Base-by-base conservation (phyloP, 1,284 basidiomycete species). In the Phenoliferia sp. region DNA sequence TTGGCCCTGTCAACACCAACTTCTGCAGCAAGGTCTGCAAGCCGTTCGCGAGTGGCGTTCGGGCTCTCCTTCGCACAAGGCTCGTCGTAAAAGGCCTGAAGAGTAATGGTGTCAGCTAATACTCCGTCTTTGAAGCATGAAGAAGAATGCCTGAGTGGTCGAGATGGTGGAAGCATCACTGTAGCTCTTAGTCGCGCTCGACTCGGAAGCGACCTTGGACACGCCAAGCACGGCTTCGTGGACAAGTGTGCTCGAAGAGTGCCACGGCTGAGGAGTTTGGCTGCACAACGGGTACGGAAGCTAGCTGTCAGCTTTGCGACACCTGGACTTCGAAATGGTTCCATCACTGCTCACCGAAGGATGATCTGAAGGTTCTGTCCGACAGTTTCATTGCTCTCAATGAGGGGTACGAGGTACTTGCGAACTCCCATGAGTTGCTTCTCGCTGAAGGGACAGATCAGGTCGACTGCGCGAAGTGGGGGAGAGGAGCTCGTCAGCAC, bases 201-300 rank as follows among this genome's bases (percentile, higher is more conserved):
- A 17, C 34, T 76, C 52, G 64, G 66, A 28, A 63, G 61, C 22
- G 74, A 66, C 65, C 61, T 76, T 76, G 39, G 75, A 73, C 22
- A 77, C 75, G 3, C 77, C 79, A 2, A 80, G 75, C 3, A 78
- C 78, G 4, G 78, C 77, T 62, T 80, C 79, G 68, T 80, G 78
- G 1, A 79, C 72, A 35, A 78, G 72, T 10, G 79, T 78, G 4
- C 76, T 78, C 29, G 61, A 64, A 3, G 65, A n/a, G 39, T 70
- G 69, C 74, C 74, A 76, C 15, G 73, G 63, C 59, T 74, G 75
- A n/a, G 72, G 74, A 15, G 64, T 66, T 44, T 64, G 59, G 5
- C 29, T 15, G 48, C 28, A 19, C 12, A n/a, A 22, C 22, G 16
- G 29, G 19, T 22, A 56, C 19, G 16, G n/a, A 50, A 16, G 5